Evolutionary conservation across 2,329 filamentous ascomycete genomes (phyloP), one percentile per base, ranked within the genome.

Genomic region (Thermothelomyces thermophilus): DNA sequence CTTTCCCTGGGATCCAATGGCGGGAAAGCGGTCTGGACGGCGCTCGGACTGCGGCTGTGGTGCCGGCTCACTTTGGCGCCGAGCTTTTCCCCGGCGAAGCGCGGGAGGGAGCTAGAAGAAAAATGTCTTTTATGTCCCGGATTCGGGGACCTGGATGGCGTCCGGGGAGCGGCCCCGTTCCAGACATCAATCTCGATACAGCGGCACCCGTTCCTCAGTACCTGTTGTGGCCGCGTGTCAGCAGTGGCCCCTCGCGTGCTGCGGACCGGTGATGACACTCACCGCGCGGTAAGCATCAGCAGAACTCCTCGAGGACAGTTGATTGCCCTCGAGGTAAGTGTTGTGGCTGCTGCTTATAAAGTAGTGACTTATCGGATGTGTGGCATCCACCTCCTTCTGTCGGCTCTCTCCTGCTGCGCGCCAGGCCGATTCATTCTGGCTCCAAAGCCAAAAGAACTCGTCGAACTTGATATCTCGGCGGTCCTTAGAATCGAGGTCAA

Each of bases 141-240:
- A 50, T 66, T 68, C 14, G 68, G 65, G 0, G 70, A 68, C 41
- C 66, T 72, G 24, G 69, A 66, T 5, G 63, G 65, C 3, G 67
- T 63, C 37, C 65, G 66, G 16, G 71, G 65, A 54, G 45, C 62
- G 58, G 55, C 62, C 48, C 89, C 87, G 66, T 96, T 87, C 87
- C 90, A 95, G 3, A 96, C 89, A 63, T 96, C 91, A 48, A 96
- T 93, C 66, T 96, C 90, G 41, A 96, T 89, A 62, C 90, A 96
- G 54, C 90, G 82, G 62, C 90, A 95, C 41, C 87, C 87, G 45
- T 82, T 77, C 31, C 79, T 73, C 11, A 96, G 79, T 11, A 86
- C 84, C 77, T 87, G 60, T 33, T 45, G 47, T 24, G n/a, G n/a
- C n/a, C n/a, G n/a, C 14, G 30, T 41, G 43, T 55, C 30, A 55